A percentile compares a stretch with the other conserved stretches of the same genome.
phyloP scores from a whole-genome alignment of 139 green algal species.

The Pleodorina starrii region DNA sequence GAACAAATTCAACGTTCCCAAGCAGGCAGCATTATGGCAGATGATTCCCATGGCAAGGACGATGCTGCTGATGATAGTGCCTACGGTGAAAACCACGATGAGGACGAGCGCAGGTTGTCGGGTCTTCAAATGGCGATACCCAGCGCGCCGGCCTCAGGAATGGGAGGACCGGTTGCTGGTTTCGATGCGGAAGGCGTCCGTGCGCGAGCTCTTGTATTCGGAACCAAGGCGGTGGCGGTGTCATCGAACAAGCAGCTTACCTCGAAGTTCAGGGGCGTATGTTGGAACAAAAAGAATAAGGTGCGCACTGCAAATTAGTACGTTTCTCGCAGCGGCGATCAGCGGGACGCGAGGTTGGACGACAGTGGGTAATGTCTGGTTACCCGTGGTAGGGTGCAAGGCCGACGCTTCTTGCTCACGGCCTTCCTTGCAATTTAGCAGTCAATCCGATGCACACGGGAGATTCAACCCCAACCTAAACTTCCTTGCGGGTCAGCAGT shows the following conservation, averaged over 20 bases:
- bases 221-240: conserved; percentile 42
- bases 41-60: background rate
- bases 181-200: conserved; percentile 7
- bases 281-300: conserved; percentile 82
- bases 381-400: too few relatives aligned
- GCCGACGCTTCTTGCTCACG: too few relatives aligned
- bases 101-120: background rate
- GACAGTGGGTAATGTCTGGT: too few relatives aligned
- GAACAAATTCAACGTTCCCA: background rate
- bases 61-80: background rate
- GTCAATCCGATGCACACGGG: too few relatives aligned
- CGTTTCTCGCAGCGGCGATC: too few relatives aligned
- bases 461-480: too few relatives aligned
- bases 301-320: too few relatives aligned
- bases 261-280: conserved; percentile 64
- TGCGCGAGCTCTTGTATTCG: conserved; percentile 9
- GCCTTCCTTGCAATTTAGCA: too few relatives aligned
- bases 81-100: background rate
- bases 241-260: conserved; percentile 51
- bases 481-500: too few relatives aligned
- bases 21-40: background rate
- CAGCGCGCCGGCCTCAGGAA: background rate
- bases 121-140: background rate
- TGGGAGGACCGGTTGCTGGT: background rate
- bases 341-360: too few relatives aligned